A percentile compares a stretch with the other conserved stretches of the same genome.
Evolutionary conservation across 1,284 basidiomycete genomes (phyloP).

Genomic region (Wallemia ichthyophaga): DNA sequence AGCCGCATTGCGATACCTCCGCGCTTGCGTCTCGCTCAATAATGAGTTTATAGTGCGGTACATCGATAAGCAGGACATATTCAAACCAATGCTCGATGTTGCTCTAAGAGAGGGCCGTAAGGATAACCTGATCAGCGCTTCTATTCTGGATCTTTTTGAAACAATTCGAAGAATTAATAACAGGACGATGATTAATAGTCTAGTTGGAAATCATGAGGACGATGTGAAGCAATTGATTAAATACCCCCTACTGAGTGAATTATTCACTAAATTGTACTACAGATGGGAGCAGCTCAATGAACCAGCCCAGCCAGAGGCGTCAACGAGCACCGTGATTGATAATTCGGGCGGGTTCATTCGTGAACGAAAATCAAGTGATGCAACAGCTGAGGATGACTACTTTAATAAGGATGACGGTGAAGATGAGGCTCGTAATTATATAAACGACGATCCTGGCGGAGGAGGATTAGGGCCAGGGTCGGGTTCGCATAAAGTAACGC

Average conservation of each 20-base stretch:
- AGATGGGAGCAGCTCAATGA: constrained; percentile 81
- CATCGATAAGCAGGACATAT: constrained; percentile 53
- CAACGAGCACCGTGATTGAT: constrained; percentile 4
- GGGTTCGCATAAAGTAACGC: constrained; percentile 17
- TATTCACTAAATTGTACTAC: constrained; percentile 39
- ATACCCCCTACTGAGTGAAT: constrained; percentile 28
- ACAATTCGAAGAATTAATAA: constrained; percentile 46
- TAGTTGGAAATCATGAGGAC: constrained; percentile 45
- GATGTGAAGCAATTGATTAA: constrained; percentile 34
- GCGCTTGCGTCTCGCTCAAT: constrained; percentile 48
- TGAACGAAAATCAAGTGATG: constrained; percentile 20
- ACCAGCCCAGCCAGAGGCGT: constrained; percentile 24
- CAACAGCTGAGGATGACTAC: constrained; percentile 53
- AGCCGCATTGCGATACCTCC: constrained; percentile 78
- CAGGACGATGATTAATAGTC: constrained; percentile 49
- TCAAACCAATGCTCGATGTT: constrained; percentile 53
- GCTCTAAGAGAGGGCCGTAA: constrained; percentile 46
- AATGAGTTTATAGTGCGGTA: constrained; percentile 64
- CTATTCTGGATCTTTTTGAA: constrained; percentile 86
- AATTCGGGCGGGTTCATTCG: constrained; percentile 21
- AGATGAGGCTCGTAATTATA: constrained; percentile 17
- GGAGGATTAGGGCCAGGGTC: too few species aligned
- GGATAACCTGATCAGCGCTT: constrained; percentile 76
- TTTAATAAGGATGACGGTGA: constrained; percentile 58
- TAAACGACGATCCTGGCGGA: constrained; percentile 9